phyloP scores from a whole-genome alignment of 305 asterid species.

The Fraxinus greggii region DNA sequence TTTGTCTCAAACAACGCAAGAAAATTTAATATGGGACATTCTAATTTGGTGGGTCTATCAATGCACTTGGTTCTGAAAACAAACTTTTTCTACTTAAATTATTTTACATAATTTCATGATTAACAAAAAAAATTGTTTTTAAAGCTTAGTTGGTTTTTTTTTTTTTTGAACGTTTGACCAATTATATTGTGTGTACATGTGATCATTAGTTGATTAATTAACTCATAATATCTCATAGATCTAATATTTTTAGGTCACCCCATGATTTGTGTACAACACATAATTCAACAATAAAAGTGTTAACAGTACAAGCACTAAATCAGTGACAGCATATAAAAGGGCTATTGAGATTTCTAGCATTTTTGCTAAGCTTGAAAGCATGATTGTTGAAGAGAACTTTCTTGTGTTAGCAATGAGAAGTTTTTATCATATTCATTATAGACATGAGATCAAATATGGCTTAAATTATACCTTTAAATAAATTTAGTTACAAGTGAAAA shows the following conservation, averaged over 20 bases:
- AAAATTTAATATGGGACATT: neutral
- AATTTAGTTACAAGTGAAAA: neutral
- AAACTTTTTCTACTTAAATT: neutral
- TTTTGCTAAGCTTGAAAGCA: neutral
- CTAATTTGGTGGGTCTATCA: neutral
- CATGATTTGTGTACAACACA: slow-evolving; percentile 20
- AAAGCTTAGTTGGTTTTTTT: neutral
- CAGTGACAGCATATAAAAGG: slow-evolving; percentile 11
- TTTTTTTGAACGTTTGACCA: slow-evolving; percentile 4
- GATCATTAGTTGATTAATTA: neutral
- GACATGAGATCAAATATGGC: too few species aligned
- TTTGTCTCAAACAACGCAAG: neutral
- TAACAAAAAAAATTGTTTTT: neutral
- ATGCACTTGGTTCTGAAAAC: slow-evolving; percentile 16
- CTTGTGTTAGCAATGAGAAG: too few species aligned
- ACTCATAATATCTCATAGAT: neutral
- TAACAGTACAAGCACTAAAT: slow-evolving; percentile 23
- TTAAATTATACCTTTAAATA: neutral
- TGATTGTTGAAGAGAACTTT: too few species aligned
- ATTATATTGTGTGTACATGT: slow-evolving; percentile 2
- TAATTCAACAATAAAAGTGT: slow-evolving; percentile 19
- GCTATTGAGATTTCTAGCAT: neutral
- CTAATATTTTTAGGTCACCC: neutral
- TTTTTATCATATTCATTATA: too few species aligned
- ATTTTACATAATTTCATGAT: neutral